These are phyloP conservation scores for Cercospora zeina DNA, from an alignment of 2,329 filamentous ascomycete genomes.

Conservation along the genomic window DNA sequence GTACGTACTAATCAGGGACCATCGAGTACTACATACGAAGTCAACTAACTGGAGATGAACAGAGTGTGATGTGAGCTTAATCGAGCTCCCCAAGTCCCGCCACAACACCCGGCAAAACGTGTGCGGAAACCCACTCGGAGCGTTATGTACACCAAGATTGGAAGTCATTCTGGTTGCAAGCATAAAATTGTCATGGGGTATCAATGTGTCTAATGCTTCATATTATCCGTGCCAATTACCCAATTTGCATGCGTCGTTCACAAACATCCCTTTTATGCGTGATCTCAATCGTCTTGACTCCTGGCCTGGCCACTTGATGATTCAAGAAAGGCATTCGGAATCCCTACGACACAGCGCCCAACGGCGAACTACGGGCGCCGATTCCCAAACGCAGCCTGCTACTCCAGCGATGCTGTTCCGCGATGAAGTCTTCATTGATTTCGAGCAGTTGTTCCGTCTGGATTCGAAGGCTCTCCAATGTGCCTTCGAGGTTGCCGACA, in stretches of 20 bases:
- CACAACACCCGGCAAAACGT: neutral
- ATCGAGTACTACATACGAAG: neutral
- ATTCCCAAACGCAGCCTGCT: conserved; percentile 18
- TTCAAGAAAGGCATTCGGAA: neutral
- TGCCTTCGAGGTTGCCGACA: conserved; percentile 37
- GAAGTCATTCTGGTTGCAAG: neutral
- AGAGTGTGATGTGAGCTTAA: conserved; percentile 25
- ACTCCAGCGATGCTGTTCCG: conserved; percentile 36
- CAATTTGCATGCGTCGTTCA: conserved; percentile 3
- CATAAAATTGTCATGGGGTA: conserved; percentile 10
- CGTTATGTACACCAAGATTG: neutral
- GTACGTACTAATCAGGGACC: conserved; percentile 16
- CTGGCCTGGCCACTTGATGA: no score
- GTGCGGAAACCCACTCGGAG: no score
- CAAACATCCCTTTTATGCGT: neutral
- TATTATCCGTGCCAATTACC: neutral
- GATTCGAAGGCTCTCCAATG: conserved; percentile 37
- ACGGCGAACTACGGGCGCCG: conserved; percentile 12
- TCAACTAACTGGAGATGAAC: neutral
- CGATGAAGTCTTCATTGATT: conserved; percentile 40
- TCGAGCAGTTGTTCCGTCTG: conserved; percentile 41
- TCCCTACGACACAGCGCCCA: conserved; percentile 13
- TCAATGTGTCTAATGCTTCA: conserved; percentile 23
- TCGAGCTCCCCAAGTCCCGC: neutral
- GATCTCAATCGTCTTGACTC: neutral